Evolutionary conservation across 2,329 filamentous ascomycete genomes (phyloP).

Genomic region (Albophoma yamanashiensis): DNA sequence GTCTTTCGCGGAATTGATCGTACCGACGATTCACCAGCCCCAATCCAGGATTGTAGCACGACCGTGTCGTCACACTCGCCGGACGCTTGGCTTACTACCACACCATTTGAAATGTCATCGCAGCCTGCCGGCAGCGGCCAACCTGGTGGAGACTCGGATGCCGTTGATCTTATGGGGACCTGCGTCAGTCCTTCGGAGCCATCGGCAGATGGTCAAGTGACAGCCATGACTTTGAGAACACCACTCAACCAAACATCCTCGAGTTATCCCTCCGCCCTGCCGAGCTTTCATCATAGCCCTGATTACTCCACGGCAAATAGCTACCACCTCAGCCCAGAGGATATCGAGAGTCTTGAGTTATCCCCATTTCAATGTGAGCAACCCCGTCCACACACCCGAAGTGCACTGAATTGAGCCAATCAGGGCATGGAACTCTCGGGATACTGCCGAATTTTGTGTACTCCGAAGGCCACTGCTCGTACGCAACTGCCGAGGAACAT

Average conservation of each 20-base stretch:
- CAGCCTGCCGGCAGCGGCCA: neutral
- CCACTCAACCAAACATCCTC: slow-evolving; percentile 15
- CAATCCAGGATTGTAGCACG: neutral
- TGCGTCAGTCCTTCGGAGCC: neutral
- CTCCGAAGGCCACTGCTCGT: slow-evolving; percentile 15
- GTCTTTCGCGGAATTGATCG: slow-evolving; percentile 7
- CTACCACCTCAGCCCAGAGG: slow-evolving; percentile 17
- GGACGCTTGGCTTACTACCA: neutral
- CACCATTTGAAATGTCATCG: neutral
- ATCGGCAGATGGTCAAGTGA: neutral
- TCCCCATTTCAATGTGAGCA: slow-evolving; percentile 23
- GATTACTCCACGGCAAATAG: slow-evolving; percentile 13
- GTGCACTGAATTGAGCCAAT: neutral
- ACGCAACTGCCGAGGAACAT: slow-evolving; percentile 13
- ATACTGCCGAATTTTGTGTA: slow-evolving; percentile 6
- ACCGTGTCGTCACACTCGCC: neutral
- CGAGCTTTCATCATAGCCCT: slow-evolving; percentile 23
- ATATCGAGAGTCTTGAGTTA: slow-evolving; percentile 22
- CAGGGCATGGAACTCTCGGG: slow-evolving; percentile 13
- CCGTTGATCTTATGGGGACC: neutral
- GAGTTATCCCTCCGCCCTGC: slow-evolving; percentile 20
- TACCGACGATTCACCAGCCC: slow-evolving; percentile 3
- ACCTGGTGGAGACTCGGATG: neutral
- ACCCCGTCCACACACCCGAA: neutral
- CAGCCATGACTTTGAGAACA: neutral